phyloP scores from a whole-genome alignment of 1,284 basidiomycete species.

The Sanghuangporus sanghuang region DNA sequence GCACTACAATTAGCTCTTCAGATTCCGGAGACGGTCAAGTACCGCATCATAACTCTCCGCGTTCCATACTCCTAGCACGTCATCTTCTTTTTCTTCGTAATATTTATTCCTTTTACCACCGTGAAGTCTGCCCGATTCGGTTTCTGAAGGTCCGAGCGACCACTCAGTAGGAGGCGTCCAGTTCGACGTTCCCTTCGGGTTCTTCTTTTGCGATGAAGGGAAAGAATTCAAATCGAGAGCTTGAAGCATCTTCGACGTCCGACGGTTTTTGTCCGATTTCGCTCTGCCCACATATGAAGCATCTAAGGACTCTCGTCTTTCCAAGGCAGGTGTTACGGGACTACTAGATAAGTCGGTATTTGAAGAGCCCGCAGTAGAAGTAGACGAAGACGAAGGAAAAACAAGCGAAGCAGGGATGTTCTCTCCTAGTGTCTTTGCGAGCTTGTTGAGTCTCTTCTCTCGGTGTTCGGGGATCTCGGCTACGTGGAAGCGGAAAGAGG shows the following conservation, averaged over 20 bases:
- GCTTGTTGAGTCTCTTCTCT: constrained; percentile 41
- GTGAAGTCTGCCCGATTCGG: not conserved
- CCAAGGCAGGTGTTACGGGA: not conserved
- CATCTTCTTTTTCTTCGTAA: constrained; percentile 1
- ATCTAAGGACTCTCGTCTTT: not conserved
- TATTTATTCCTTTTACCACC: not conserved
- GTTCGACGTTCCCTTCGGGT: constrained; percentile 3
- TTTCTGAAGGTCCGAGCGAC: constrained; percentile 6
- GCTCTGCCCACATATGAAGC: not conserved
- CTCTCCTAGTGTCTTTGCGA: constrained; percentile 47
- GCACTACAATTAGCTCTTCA: not conserved
- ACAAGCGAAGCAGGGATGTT: constrained; percentile 50
- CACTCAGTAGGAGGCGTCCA: constrained; percentile 16
- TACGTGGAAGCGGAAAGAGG: constrained; percentile 20
- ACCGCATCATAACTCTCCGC: constrained; percentile 10
- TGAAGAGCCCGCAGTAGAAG: not conserved
- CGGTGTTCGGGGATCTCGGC: constrained; percentile 24
- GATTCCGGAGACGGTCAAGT: constrained; percentile 1
- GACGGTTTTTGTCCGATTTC: not conserved
- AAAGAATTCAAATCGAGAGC: not conserved
- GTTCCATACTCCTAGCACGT: not conserved
- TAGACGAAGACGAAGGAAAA: constrained; percentile 24
- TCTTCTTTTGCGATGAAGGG: not conserved
- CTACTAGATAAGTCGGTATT: not conserved
- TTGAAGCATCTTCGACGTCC: not conserved